A percentile compares a stretch with the other conserved stretches of the same genome.
Evolutionary conservation across 331 rosid genomes (phyloP).

Genomic region (Pyrus hybrid): DNA sequence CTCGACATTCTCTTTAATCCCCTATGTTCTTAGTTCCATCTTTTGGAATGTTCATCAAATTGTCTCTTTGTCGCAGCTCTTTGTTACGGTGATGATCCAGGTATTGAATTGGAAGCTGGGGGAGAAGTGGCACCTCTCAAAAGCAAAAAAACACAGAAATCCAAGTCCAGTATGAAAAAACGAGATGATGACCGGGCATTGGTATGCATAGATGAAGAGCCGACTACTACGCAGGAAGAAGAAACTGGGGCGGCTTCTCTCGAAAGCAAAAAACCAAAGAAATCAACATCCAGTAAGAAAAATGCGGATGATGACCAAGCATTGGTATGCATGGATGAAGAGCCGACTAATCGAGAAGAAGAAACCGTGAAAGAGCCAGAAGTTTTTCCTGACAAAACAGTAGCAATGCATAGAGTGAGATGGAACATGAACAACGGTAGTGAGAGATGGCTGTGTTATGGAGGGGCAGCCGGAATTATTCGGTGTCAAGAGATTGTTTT

Average conservation of each 20-base stretch:
- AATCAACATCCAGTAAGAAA: constrained; percentile 28
- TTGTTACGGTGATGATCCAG: constrained; percentile 19
- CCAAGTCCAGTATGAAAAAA: constrained; percentile 27
- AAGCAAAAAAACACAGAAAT: constrained; percentile 26
- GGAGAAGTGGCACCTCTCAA: constrained; percentile 13
- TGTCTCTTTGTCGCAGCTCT: constrained; percentile 34
- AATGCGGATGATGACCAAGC: constrained; percentile 17
- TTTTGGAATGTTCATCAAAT: background rate
- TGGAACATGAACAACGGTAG: constrained; percentile 94
- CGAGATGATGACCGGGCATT: constrained; percentile 14
- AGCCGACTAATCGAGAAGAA: constrained; percentile 2
- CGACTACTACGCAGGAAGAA: background rate
- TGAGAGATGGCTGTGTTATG: constrained; percentile 87
- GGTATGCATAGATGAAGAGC: constrained; percentile 29
- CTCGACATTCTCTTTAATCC: background rate
- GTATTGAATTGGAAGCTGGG: constrained; percentile 32
- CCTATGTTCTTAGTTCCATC: background rate
- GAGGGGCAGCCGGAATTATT: constrained; percentile 81
- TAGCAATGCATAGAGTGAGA: constrained; percentile 74
- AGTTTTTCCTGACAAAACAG: constrained; percentile 49
- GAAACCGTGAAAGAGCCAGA: constrained; percentile 28
- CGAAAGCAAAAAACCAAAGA: constrained; percentile 26
- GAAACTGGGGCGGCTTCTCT: constrained; percentile 14
- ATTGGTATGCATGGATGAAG: constrained; percentile 26
- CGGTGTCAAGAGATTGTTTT: constrained; percentile 74